phyloP scores from a whole-genome alignment of 352 stramenopile genomes.

The Phytopythium aichiense region DNA sequence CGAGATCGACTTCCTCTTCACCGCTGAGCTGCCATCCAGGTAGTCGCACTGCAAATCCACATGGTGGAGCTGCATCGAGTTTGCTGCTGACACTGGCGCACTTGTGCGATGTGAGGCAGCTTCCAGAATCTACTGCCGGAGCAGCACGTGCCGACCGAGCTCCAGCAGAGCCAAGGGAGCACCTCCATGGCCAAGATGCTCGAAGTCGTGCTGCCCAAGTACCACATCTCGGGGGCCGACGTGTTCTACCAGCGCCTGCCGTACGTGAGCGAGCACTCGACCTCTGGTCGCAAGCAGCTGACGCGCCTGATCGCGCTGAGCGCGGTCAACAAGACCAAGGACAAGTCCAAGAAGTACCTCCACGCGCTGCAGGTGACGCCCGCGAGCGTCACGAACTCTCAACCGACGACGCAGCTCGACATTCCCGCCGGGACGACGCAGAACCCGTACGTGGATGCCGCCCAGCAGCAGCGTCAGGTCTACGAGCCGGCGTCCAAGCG shows the following conservation, averaged over 20 bases:
- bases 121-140: constrained; percentile 56
- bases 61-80: background rate
- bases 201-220: constrained; percentile 52
- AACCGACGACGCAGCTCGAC: constrained; percentile 33
- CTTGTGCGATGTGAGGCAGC: constrained; percentile 6
- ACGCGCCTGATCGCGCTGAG: constrained; percentile 72
- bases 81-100: constrained; percentile 7
- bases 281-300: constrained; percentile 47
- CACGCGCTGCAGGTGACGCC: constrained; percentile 68
- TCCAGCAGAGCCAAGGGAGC: constrained; percentile 36
- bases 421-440: constrained; percentile 71
- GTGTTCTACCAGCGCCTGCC: constrained; percentile 80
- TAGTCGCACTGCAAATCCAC: constrained; percentile 13
- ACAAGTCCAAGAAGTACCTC: constrained; percentile 80
- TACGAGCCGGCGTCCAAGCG: constrained; percentile 37
- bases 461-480: constrained; percentile 8
- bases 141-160: constrained; percentile 45
- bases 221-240: constrained; percentile 61
- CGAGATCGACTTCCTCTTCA: constrained; percentile 68
- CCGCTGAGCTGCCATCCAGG: constrained; percentile 38
- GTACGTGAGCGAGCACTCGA: constrained; percentile 59
- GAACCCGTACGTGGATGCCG: constrained; percentile 52
- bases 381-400: constrained; percentile 18
- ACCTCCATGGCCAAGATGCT: constrained; percentile 25
- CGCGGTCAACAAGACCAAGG: constrained; percentile 48